These are phyloP conservation scores for Globisporangium spinosum DNA, from an alignment of 352 stramenopile species.

Conservation along the genomic window DNA sequence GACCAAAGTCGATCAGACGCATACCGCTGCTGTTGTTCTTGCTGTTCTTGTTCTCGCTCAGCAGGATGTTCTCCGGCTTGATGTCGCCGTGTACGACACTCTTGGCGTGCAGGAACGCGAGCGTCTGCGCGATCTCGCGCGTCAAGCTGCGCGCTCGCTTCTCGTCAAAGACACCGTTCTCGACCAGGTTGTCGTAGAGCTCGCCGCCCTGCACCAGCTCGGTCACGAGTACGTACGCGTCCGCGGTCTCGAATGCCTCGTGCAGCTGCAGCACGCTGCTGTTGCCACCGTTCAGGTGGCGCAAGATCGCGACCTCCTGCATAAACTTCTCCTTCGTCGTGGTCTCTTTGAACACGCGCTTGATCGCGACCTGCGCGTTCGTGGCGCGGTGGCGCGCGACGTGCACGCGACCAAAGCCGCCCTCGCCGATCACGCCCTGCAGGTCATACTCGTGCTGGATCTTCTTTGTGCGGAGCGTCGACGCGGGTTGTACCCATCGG, in stretches of 20 bases:
- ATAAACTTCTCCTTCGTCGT: constrained; percentile 49
- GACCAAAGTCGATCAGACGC: constrained; percentile 72
- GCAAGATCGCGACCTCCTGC: constrained; percentile 48
- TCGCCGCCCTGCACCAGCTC: constrained; percentile 49
- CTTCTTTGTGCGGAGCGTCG: constrained; percentile 10
- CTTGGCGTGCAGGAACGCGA: constrained; percentile 70
- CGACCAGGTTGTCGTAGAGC: constrained; percentile 47
- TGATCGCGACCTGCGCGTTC: constrained; percentile 50
- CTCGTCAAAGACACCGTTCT: constrained; percentile 41
- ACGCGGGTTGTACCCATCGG: constrained; percentile 7
- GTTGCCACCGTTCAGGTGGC: constrained; percentile 31
- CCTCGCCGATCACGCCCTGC: constrained; percentile 43
- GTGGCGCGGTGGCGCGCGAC: constrained; percentile 37
- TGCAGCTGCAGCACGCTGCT: constrained; percentile 44
- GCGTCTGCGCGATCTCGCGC: constrained; percentile 32
- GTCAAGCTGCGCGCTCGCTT: constrained; percentile 28
- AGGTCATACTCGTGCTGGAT: constrained; percentile 45
- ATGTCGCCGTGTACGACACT: constrained; percentile 78
- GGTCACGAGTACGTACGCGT: constrained; percentile 56
- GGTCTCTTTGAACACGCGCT: constrained; percentile 43
- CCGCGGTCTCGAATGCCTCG: constrained; percentile 53
- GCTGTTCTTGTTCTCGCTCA: constrained; percentile 24
- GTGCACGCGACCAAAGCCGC: constrained; percentile 46
- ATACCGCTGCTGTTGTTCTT: constrained; percentile 27
- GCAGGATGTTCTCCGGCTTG: constrained; percentile 81